Conservation (phyloP, 768 basidiomycete genomes). For the Glaciozyma martinii region DNA sequence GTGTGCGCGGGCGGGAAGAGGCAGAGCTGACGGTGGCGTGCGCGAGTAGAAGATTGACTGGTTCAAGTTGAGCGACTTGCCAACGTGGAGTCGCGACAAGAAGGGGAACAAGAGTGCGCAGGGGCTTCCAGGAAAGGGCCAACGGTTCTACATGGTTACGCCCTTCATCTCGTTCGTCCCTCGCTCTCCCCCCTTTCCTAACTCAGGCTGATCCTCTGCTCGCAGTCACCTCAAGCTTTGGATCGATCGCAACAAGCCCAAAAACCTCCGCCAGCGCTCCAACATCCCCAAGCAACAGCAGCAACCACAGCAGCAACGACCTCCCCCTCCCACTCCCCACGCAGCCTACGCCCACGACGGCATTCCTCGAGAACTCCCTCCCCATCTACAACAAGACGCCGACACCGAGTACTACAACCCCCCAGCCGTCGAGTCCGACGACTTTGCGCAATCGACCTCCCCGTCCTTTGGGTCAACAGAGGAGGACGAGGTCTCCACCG, state of each 20-base stretch:
- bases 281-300: not conserved
- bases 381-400: not conserved
- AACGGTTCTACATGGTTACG: slow-evolving; percentile 85
- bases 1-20: too few species aligned
- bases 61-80: slow-evolving; percentile 81
- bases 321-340: not conserved
- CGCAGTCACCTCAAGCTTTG: slow-evolving; percentile 32
- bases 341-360: slow-evolving; percentile 1
- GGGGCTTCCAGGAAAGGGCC: slow-evolving; percentile 44
- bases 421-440: not conserved
- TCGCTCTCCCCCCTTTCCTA: not conserved
- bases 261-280: slow-evolving; percentile 11
- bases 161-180: slow-evolving; percentile 63
- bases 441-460: not conserved
- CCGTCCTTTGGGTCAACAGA: slow-evolving; percentile 14
- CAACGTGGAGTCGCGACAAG: slow-evolving; percentile 63
- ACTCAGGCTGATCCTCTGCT: not conserved
- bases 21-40: too few species aligned
- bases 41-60: slow-evolving; percentile 79
- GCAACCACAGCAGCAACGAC: not conserved
- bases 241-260: slow-evolving; percentile 32
- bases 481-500: slow-evolving; percentile 13
- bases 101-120: slow-evolving; percentile 36
- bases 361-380: not conserved
- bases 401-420: not conserved